A percentile compares a stretch with the other conserved stretches of the same genome.
phyloP scores from a whole-genome alignment of 257 asterid genomes.

The Nicotiana knightiana region DNA sequence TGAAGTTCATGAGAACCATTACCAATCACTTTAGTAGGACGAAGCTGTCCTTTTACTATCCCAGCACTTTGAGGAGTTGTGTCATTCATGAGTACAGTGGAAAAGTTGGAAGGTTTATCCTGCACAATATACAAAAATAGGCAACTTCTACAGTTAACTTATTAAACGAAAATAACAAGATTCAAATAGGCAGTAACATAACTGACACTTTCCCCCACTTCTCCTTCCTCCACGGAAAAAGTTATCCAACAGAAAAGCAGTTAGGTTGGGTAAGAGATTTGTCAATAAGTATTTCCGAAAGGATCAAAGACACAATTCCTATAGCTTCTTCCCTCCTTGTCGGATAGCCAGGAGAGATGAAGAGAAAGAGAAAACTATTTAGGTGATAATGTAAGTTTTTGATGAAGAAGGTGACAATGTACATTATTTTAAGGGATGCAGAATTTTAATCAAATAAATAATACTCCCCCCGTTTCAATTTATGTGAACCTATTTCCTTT shows the following conservation, averaged over 20 bases:
- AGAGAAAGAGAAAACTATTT: neutral
- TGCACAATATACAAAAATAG: slow-evolving; percentile 29
- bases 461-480: no score
- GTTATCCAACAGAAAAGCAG: neutral
- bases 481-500: no score
- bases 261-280: neutral
- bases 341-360: neutral
- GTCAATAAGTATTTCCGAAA: neutral
- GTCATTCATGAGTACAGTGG: slow-evolving; percentile 12
- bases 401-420: neutral
- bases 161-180: slow-evolving; percentile 3
- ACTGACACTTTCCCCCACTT: neutral
- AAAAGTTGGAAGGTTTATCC: slow-evolving; percentile 24
- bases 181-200: neutral
- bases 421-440: neutral
- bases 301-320: neutral
- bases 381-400: neutral
- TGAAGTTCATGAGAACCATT: slow-evolving; percentile 17
- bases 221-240: neutral
- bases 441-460: neutral
- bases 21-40: slow-evolving; percentile 14
- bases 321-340: neutral
- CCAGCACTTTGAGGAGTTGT: slow-evolving; percentile 15
- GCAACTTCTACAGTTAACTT: neutral
- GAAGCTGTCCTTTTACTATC: slow-evolving; percentile 19